Base-by-base conservation (phyloP, 345 rosid genomes). In the Jatropha curcas region DNA sequence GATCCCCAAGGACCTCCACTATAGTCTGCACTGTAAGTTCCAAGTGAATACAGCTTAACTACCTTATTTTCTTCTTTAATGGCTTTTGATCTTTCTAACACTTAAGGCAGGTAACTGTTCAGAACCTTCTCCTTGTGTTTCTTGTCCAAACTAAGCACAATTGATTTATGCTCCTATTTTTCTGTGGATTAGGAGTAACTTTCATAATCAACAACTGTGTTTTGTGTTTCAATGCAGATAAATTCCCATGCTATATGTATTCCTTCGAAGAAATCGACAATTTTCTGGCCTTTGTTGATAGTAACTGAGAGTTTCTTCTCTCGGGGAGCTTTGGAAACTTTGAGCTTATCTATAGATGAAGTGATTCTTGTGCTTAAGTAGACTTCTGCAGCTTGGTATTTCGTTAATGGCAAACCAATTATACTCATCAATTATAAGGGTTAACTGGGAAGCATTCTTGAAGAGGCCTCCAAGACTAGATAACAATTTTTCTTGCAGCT, bases 241-340 rank as follows among this genome's bases (percentile, higher is more conserved):
- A 68, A 75, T 64, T 68, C 60, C 84, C 82, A 78, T 25, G 14
- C 20, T 30, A 79, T 30, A 9, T 63, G 27, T 48, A 74, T 22
- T 24, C 78, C 85, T 65, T 79, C 76, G 10, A 65, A 76, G 11
- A 53, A 6, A 34, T 79, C 85, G 0, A 11, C n/a, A 55, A 78
- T 25, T 30, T 35, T 65, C 28, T 79, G 74, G 5, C 71, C 85
- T 64, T 30, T 61, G 60, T 41, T 48, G 33, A 76, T 53, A 4
- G 68, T 73, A 33, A 79, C 31, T 12, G 56, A 66, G 3, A 79
- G 34, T 19, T 7, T 25, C 14, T 28, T 53, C 55, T 67, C 74
- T 35, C 61, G 46, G 0, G 57, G 66, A 7, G 30, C 39, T 31
- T 71, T 79, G n/a, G 73, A 71, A 16, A 75, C 71, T 71, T 43